Percentiles rank a stretch among this genome's conserved stretches.
phyloP scores from a whole-genome alignment of 1,284 basidiomycete species.

The Cryptococcus deneoformans region DNA sequence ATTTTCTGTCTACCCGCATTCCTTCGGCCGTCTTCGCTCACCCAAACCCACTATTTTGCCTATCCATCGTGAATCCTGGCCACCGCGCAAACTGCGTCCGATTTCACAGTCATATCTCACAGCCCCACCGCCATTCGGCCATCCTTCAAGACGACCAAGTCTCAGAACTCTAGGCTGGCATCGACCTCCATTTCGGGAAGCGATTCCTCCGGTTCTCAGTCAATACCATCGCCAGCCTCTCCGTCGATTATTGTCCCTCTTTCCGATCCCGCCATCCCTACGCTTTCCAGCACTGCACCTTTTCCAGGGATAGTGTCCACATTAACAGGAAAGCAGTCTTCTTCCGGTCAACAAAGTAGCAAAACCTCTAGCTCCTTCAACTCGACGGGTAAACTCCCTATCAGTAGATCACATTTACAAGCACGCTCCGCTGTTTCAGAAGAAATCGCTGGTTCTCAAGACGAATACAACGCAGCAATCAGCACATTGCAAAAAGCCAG shows the following conservation, averaged over 20 bases:
- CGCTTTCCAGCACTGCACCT: neutral
- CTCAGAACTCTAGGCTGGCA: neutral
- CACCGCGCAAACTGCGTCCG: too few relatives aligned
- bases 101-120: too few relatives aligned
- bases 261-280: constrained; percentile 4
- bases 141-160: too few relatives aligned
- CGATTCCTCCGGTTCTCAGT: neutral
- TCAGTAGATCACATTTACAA: neutral
- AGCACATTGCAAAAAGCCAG: constrained; percentile 26
- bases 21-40: too few relatives aligned
- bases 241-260: constrained; percentile 15
- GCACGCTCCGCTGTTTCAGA: neutral
- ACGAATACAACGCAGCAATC: constrained; percentile 26
- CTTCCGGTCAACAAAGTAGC: neutral
- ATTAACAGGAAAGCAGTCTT: neutral
- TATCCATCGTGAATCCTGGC: too few relatives aligned
- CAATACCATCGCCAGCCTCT: constrained; percentile 7
- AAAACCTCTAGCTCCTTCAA: neutral
- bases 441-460: neutral
- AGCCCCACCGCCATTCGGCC: too few relatives aligned
- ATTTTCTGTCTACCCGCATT: too few relatives aligned
- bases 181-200: neutral
- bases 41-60: too few relatives aligned
- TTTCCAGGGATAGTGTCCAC: neutral
- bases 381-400: neutral